These are phyloP conservation scores for Venturia oleaginea DNA, from an alignment of 2,329 filamentous ascomycete genomes.

Conservation along the genomic window DNA sequence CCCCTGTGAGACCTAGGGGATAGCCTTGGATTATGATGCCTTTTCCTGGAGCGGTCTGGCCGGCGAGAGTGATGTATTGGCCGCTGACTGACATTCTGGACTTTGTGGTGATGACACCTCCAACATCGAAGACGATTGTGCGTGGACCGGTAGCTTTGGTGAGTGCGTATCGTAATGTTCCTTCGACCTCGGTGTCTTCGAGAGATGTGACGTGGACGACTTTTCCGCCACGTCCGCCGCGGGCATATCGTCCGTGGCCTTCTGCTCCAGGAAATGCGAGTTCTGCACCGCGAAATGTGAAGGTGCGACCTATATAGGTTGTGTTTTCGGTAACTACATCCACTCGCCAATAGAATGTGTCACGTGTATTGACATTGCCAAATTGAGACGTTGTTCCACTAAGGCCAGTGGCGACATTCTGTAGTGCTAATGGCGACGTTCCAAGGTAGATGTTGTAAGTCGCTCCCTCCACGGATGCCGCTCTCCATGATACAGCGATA, in stretches of 20 bases:
- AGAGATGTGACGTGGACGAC: slow-evolving; percentile 43
- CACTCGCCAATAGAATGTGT: neutral
- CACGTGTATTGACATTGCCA: neutral
- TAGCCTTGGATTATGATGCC: slow-evolving; percentile 47
- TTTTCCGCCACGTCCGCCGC: slow-evolving; percentile 38
- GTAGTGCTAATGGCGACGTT: neutral
- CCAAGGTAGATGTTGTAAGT: neutral
- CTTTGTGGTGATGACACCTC: slow-evolving; percentile 41
- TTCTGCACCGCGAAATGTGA: slow-evolving; percentile 22
- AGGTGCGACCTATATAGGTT: slow-evolving; percentile 21
- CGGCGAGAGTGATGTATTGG: slow-evolving; percentile 41
- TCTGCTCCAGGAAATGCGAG: slow-evolving; percentile 43
- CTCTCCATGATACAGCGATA: slow-evolving; percentile 20
- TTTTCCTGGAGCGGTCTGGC: slow-evolving; percentile 38
- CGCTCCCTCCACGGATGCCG: slow-evolving; percentile 15
- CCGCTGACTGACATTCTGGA: slow-evolving; percentile 37
- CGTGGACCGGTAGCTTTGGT: slow-evolving; percentile 35
- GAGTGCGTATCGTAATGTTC: slow-evolving; percentile 44
- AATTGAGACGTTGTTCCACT: neutral
- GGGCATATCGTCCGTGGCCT: slow-evolving; percentile 39
- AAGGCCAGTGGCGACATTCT: neutral
- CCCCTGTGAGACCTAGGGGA: slow-evolving; percentile 43
- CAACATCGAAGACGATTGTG: slow-evolving; percentile 43
- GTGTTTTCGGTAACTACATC: neutral
- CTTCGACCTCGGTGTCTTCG: slow-evolving; percentile 36